These are phyloP conservation scores for Linanthus parryae DNA, from an alignment of 148 eudicot species.

Conservation along the genomic window DNA sequence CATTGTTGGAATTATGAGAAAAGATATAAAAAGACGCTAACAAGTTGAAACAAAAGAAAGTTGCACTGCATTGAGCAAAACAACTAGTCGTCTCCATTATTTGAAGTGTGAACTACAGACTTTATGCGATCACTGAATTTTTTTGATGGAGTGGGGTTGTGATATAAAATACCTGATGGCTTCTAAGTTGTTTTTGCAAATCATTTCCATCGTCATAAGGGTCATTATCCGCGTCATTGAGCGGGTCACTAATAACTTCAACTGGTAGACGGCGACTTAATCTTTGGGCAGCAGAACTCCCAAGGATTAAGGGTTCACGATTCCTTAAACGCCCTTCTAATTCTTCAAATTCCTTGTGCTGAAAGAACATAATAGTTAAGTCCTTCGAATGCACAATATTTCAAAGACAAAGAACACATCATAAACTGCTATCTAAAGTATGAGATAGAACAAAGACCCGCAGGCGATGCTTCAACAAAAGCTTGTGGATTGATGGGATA, in stretches of 20 bases:
- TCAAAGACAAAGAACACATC: background rate
- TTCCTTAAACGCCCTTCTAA: slow-evolving; percentile 68
- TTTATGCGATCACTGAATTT: too few relatives aligned
- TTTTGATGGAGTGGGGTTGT: too few relatives aligned
- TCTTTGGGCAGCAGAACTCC: slow-evolving; percentile 67
- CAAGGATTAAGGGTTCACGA: slow-evolving; percentile 66
- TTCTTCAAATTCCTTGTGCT: slow-evolving; percentile 98
- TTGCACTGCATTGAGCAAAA: too few relatives aligned
- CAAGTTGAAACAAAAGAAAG: too few relatives aligned
- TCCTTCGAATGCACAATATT: slow-evolving; percentile 4
- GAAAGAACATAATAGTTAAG: slow-evolving; percentile 7
- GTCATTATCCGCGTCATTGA: slow-evolving; percentile 74
- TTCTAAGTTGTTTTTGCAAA: slow-evolving; percentile 42
- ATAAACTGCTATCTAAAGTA: slow-evolving; percentile 1
- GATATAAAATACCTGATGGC: slow-evolving; percentile 51
- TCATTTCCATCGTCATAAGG: slow-evolving; percentile 54
- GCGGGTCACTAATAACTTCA: slow-evolving; percentile 87
- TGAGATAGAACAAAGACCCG: slow-evolving; percentile 38
- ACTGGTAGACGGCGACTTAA: slow-evolving; percentile 63
- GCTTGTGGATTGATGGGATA: slow-evolving; percentile 90
- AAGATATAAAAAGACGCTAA: too few relatives aligned
- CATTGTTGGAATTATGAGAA: too few relatives aligned
- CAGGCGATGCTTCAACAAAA: slow-evolving; percentile 77
- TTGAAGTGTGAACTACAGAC: too few relatives aligned
- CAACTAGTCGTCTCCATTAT: too few relatives aligned